Conservation (phyloP, 1,284 basidiomycete genomes). For the Inonotus hispidus region DNA sequence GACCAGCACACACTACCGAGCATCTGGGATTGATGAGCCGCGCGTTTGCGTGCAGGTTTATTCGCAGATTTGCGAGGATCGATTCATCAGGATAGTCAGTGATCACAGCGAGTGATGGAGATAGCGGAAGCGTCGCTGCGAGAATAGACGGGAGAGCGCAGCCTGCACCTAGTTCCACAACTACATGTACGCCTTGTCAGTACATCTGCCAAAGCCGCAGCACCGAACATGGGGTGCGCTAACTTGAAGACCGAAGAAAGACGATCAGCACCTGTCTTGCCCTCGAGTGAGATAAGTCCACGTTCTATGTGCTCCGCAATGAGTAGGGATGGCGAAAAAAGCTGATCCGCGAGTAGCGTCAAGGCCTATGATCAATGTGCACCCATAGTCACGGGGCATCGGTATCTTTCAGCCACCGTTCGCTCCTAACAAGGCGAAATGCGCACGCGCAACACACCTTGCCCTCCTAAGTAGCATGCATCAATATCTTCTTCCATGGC, state of each 20-base stretch:
- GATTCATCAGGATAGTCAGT: conserved; percentile 64
- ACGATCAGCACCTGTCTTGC: conserved; percentile 34
- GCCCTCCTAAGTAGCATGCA: conserved; percentile 40
- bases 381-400: conserved; percentile 19
- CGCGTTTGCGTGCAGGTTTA: conserved; percentile 48
- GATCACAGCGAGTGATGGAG: conserved; percentile 47
- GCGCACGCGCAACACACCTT: conserved; percentile 35
- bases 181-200: conserved; percentile 28
- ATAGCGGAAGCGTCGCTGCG: conserved; percentile 37
- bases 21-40: conserved; percentile 34
- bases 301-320: conserved; percentile 61
- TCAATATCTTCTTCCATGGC: conserved; percentile 1
- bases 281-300: conserved; percentile 37
- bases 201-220: not conserved
- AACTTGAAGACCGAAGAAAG: not conserved
- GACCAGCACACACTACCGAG: conserved; percentile 41
- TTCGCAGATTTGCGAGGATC: conserved; percentile 50
- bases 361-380: conserved; percentile 49
- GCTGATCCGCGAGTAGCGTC: conserved; percentile 63
- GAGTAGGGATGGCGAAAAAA: conserved; percentile 63
- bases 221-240: not conserved
- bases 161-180: conserved; percentile 64
- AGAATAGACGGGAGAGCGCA: conserved; percentile 61
- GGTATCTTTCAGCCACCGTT: conserved; percentile 18
- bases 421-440: conserved; percentile 1